Evolutionary conservation across 2,329 filamentous ascomycete species (phyloP).

Genomic region (Aspergillus candidus): DNA sequence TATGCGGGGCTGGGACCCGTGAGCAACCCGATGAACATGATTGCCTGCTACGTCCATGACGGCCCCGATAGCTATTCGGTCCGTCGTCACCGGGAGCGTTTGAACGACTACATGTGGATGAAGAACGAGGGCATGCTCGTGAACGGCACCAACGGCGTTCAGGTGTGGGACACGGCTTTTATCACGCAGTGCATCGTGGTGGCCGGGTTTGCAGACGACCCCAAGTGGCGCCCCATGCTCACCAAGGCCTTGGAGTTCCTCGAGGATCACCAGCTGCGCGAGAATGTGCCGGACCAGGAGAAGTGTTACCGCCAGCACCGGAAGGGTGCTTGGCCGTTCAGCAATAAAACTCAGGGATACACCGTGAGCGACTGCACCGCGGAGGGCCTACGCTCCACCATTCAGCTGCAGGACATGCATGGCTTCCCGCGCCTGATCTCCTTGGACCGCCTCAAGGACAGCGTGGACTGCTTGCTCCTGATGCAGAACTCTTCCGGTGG

Average conservation of each 20-base stretch:
- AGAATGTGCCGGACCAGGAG: constrained; percentile 70
- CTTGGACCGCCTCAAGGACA: constrained; percentile 73
- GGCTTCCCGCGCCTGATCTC: constrained; percentile 69
- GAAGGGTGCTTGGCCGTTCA: constrained; percentile 95
- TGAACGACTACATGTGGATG: constrained; percentile 86
- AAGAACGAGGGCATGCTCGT: constrained; percentile 87
- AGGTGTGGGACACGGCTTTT: constrained; percentile 94
- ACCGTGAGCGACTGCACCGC: constrained; percentile 92
- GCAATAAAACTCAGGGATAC: constrained; percentile 86
- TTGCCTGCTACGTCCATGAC: constrained; percentile 77
- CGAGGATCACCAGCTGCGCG: constrained; percentile 83
- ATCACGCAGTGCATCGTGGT: constrained; percentile 75
- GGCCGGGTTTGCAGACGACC: constrained; percentile 68
- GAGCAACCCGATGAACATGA: constrained; percentile 82
- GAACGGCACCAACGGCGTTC: constrained; percentile 97
- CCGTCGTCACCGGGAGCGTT: constrained; percentile 68
- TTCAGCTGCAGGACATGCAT: constrained; percentile 73
- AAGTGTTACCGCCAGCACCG: constrained; percentile 82
- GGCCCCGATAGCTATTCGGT: constrained; percentile 69
- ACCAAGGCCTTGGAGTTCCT: constrained; percentile 76
- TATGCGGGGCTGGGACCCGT: constrained; percentile 83
- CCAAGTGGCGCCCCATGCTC: constrained; percentile 77
- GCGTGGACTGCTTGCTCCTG: constrained; percentile 81
- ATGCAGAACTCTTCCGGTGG: constrained; percentile 86
- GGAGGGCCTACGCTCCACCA: constrained; percentile 79